A percentile compares a stretch with the other conserved stretches of the same genome.
Conservation (phyloP, 2,329 filamentous ascomycete species). For the Annulohypoxylon truncatum region DNA sequence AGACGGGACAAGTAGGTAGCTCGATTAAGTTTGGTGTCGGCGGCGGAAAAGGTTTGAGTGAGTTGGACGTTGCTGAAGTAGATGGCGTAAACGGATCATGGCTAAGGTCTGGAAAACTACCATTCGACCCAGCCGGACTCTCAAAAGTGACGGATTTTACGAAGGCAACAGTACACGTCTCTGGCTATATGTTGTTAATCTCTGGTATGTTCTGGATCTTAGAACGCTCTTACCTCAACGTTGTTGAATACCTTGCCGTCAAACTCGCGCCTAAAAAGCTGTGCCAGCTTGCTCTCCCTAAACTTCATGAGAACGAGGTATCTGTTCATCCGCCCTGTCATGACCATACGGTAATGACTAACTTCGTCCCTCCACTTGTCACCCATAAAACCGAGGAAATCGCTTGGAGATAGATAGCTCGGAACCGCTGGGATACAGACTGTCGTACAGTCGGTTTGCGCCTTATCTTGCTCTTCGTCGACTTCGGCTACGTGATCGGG, state of each 20-base stretch:
- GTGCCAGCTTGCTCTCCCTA: slow-evolving; percentile 77
- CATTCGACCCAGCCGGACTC: slow-evolving; percentile 62
- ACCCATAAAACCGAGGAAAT: slow-evolving; percentile 91
- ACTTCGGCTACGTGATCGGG: slow-evolving; percentile 44
- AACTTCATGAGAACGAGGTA: slow-evolving; percentile 98
- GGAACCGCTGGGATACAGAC: slow-evolving; percentile 95
- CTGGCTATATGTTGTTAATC: slow-evolving; percentile 68
- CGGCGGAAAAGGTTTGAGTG: slow-evolving; percentile 69
- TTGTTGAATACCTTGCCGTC: slow-evolving; percentile 94
- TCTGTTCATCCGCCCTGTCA: slow-evolving; percentile 87
- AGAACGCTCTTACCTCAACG: slow-evolving; percentile 75
- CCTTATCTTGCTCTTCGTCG: slow-evolving; percentile 45
- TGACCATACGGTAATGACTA: slow-evolving; percentile 93
- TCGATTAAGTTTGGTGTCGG: slow-evolving; percentile 87
- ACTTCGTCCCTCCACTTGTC: slow-evolving; percentile 87
- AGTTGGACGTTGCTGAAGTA: slow-evolving; percentile 53
- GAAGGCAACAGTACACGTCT: slow-evolving; percentile 95
- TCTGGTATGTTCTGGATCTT: slow-evolving; percentile 8
- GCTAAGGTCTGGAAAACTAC: slow-evolving; percentile 68
- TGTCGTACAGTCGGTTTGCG: slow-evolving; percentile 77
- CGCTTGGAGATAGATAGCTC: slow-evolving; percentile 89
- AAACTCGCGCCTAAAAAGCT: slow-evolving; percentile 84
- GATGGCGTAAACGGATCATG: slow-evolving; percentile 73
- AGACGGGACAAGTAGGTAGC: slow-evolving; percentile 94
- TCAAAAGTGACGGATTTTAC: slow-evolving; percentile 92